phyloP scores from a whole-genome alignment of 23 red algal genomes.

The Agarophyton chilense region DNA sequence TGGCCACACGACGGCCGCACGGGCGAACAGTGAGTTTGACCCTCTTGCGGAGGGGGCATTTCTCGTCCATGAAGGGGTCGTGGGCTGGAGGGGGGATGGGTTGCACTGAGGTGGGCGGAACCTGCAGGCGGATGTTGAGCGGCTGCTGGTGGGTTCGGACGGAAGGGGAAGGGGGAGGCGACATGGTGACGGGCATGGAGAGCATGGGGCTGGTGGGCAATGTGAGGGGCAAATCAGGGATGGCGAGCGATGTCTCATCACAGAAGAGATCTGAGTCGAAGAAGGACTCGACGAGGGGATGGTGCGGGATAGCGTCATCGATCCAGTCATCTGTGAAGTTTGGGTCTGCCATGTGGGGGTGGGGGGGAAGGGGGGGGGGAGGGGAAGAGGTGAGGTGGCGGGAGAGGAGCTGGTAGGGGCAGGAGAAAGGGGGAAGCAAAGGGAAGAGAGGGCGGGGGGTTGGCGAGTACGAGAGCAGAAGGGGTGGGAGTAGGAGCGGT shows the following conservation, averaged over 20 bases:
- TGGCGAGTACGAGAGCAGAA: not conserved
- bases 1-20: not conserved
- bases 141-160: not conserved
- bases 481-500: not conserved
- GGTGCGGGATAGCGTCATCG: constrained; percentile 16
- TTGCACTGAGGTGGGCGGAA: not conserved
- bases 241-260: constrained; percentile 18
- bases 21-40: constrained; percentile 64
- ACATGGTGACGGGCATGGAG: not conserved
- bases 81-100: not conserved
- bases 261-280: constrained; percentile 65
- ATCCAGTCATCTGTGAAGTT: constrained; percentile 57
- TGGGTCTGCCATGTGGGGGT: constrained; percentile 31
- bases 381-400: not conserved
- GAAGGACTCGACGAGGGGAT: constrained; percentile 26
- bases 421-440: not conserved
- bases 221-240: constrained; percentile 15
- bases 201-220: constrained; percentile 3
- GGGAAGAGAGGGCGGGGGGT: not conserved
- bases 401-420: not conserved
- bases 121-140: not conserved
- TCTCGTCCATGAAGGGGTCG: constrained; percentile 54
- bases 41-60: constrained; percentile 53
- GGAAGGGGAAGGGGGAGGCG: not conserved
- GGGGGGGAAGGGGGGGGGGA: not conserved